Evolutionary conservation across 2,329 filamentous ascomycete genomes (phyloP), one percentile per base, ranked within the genome.

Genomic region (Aspergillus floridensis): DNA sequence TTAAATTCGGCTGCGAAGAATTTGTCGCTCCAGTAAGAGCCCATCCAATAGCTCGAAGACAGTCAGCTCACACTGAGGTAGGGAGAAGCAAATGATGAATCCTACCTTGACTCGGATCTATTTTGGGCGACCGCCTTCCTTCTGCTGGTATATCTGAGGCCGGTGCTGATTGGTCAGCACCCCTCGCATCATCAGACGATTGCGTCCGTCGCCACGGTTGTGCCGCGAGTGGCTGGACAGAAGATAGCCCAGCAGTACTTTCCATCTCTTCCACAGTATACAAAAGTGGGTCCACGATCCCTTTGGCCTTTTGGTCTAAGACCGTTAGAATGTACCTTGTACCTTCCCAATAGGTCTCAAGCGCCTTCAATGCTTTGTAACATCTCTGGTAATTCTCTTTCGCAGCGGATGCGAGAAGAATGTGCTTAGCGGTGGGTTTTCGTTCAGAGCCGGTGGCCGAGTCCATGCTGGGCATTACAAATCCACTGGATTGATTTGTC

Each of bases 311-410:
- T 67, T 96, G 92, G 66, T 96, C 91, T 11, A 96, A 79, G 0
- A 92, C 91, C 0, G 90, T 93, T 41, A 96, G 77, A 44, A 96
- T 96, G 71, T 96, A 96, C 59, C 90, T 88, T 26, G 91, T 88
- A 7, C 92, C 92, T 38, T 89, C 89, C 92, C 92, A 96, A 70
- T 95, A 95, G 0, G 84, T 83, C 65, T 95, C 86, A n/a, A 96
- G 80, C 49, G 91, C 87, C 66, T 93, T 87, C 11, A 96, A 76
- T 0, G 91, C 91, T 70, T 92, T 91, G 72, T 95, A 93, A 71
- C 92, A 96, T 8, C 88, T 83, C 70, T 93, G 90, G 66, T 96
- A 96, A 67, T 96, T 93, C 68, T 93, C 89, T 65, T 88, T 93
- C 0, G 92, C 91, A 1, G 90, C 90, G 0, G 90, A 90, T 0